phyloP scores from a whole-genome alignment of 176 grass and related monocot species.

The Triticum dicoccoides region DNA sequence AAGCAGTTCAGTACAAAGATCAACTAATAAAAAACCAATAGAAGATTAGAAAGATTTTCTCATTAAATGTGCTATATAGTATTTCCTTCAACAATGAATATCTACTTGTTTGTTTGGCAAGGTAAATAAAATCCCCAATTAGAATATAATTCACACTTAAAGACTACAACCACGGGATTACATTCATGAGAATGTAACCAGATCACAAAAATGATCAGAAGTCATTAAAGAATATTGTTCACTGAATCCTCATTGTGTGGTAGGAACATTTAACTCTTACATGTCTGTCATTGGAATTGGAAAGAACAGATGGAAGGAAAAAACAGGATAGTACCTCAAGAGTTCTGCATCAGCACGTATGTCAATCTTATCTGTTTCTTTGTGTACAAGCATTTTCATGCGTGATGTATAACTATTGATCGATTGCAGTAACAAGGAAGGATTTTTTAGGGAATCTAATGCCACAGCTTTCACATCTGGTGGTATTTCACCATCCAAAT shows the following conservation, averaged over 20 bases:
- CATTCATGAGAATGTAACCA: conserved; percentile 12
- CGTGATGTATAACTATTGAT: conserved; percentile 70
- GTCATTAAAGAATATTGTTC: background rate
- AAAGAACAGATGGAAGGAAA: conserved; percentile 17
- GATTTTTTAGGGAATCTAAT: conserved; percentile 79
- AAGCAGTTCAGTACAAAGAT: conserved; percentile 14
- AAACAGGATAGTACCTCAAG: conserved; percentile 69
- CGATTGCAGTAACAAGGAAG: conserved; percentile 73
- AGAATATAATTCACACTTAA: background rate
- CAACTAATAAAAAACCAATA: conserved; percentile 3
- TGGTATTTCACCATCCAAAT: conserved; percentile 84
- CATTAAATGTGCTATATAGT: background rate
- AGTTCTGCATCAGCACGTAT: conserved; percentile 91
- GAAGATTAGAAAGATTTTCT: background rate
- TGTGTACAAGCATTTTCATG: conserved; percentile 73
- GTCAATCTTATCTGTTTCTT: conserved; percentile 96
- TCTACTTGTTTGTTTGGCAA: background rate
- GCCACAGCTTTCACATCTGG: conserved; percentile 76
- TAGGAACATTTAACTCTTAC: conserved; percentile 16
- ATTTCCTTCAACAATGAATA: background rate
- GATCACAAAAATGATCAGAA: conserved; percentile 7
- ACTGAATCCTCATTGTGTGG: background rate
- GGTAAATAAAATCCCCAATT: conserved; percentile 2
- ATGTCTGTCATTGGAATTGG: conserved; percentile 20
- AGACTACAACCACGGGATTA: background rate